These are phyloP conservation scores for Senna siamea DNA, from an alignment of 306 rosid species.

Conservation along the genomic window DNA sequence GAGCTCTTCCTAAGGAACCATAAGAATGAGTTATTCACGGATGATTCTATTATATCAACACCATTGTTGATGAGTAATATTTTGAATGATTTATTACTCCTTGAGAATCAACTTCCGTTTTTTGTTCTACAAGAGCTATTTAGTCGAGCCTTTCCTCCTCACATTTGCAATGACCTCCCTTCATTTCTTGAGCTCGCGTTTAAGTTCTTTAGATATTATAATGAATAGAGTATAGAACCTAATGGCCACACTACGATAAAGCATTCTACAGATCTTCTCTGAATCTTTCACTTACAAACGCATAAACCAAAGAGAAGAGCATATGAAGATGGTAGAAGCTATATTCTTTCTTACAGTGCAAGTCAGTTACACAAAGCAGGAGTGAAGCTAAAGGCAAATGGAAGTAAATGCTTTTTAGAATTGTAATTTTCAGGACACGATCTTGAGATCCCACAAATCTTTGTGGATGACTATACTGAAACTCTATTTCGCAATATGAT, in stretches of 20 bases:
- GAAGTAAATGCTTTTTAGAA: neutral
- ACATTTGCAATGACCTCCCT: neutral
- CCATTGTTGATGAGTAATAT: neutral
- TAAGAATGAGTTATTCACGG: too few species aligned
- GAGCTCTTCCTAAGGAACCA: neutral
- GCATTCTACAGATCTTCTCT: neutral
- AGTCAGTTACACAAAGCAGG: neutral
- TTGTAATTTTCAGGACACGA: neutral
- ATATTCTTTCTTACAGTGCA: neutral
- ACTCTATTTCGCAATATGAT: neutral
- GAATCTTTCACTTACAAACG: neutral
- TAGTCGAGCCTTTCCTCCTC: neutral
- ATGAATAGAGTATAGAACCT: neutral
- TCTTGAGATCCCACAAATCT: neutral
- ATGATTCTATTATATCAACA: too few species aligned
- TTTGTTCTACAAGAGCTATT: conserved; percentile 2
- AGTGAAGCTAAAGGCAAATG: neutral
- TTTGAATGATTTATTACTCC: neutral
- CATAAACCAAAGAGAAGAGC: too few species aligned
- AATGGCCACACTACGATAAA: neutral
- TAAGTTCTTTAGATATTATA: neutral
- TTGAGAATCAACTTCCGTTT: conserved; percentile 29
- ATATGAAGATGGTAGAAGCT: too few species aligned
- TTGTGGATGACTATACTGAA: rapidly evolving
- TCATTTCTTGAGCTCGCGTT: neutral